Conservation (phyloP, 2,329 filamentous ascomycete species). For the Cadophora malorum region DNA sequence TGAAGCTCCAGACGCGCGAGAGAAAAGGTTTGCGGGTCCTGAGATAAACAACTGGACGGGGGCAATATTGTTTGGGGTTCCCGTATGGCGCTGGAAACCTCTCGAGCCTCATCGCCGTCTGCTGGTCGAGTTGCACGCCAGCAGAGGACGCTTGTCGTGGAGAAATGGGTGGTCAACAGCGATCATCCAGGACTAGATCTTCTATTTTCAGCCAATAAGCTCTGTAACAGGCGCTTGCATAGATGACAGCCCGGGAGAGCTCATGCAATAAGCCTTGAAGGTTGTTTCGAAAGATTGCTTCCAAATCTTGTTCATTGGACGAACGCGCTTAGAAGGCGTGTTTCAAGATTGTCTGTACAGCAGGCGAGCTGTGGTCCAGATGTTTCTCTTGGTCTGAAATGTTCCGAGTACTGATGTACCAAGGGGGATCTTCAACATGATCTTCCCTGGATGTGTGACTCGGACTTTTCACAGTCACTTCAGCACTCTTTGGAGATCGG, state of each 20-base stretch:
- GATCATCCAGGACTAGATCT: slow-evolving; percentile 29
- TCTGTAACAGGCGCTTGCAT: slow-evolving; percentile 35
- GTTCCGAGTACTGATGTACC: slow-evolving; percentile 6
- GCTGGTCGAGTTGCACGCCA: slow-evolving; percentile 25
- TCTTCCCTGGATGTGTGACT: neutral
- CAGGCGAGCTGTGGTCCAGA: slow-evolving; percentile 17
- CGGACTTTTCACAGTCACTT: neutral
- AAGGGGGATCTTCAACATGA: neutral
- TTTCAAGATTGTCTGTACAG: slow-evolving; percentile 37
- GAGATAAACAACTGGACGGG: slow-evolving; percentile 37
- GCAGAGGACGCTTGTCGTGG: slow-evolving; percentile 21
- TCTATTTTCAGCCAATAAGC: slow-evolving; percentile 32
- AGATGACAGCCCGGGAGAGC: slow-evolving; percentile 24
- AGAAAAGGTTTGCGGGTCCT: slow-evolving; percentile 27
- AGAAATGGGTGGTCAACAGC: slow-evolving; percentile 28
- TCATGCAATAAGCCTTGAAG: slow-evolving; percentile 28
- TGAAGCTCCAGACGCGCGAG: slow-evolving; percentile 30
- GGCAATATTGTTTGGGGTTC: slow-evolving; percentile 20
- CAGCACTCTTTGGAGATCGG: neutral
- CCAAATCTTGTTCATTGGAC: slow-evolving; percentile 36
- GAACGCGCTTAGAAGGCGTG: slow-evolving; percentile 31
- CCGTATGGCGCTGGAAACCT: slow-evolving; percentile 30
- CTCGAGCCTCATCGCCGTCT: slow-evolving; percentile 34
- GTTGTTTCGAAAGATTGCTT: slow-evolving; percentile 36
- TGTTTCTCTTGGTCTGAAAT: slow-evolving; percentile 14